phyloP scores from a whole-genome alignment of 108 stramenopile genomes.

The Seminavis robusta region DNA sequence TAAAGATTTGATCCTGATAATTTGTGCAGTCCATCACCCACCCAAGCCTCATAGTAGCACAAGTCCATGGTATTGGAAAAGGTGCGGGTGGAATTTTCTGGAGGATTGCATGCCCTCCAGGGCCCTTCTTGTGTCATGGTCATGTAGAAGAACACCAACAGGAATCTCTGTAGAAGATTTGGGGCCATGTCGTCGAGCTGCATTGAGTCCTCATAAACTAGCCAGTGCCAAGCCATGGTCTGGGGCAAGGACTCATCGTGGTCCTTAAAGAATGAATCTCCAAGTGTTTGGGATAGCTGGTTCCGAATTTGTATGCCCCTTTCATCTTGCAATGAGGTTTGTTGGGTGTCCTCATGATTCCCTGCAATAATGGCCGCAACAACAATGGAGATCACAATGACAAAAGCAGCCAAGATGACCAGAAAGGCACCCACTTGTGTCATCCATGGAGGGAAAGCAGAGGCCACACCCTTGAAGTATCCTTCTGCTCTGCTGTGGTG shows the following conservation, averaged over 20 bases:
- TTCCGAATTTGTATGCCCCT: slow-evolving; percentile 17
- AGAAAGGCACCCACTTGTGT: slow-evolving; percentile 63
- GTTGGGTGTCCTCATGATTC: not conserved
- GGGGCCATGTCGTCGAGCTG: slow-evolving; percentile 24
- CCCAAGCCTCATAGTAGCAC: slow-evolving; percentile 21
- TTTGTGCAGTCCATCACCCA: too few relatives aligned
- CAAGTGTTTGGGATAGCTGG: slow-evolving; percentile 12
- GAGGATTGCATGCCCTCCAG: slow-evolving; percentile 43
- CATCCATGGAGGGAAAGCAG: slow-evolving; percentile 52
- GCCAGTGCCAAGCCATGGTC: slow-evolving; percentile 52
- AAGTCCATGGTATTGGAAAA: not conserved
- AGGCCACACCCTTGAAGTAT: slow-evolving; percentile 47
- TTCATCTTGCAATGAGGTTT: slow-evolving; percentile 13
- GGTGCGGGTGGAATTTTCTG: too few relatives aligned
- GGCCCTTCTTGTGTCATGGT: slow-evolving; percentile 27
- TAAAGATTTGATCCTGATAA: not conserved
- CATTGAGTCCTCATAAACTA: slow-evolving; percentile 53
- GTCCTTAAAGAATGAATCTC: slow-evolving; percentile 17
- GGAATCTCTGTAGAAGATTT: slow-evolving; percentile 60
- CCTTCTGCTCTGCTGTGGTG: not conserved
- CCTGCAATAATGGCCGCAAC: slow-evolving; percentile 17
- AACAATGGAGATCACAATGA: slow-evolving; percentile 15
- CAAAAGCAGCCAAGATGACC: slow-evolving; percentile 18
- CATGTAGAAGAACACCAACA: slow-evolving; percentile 52
- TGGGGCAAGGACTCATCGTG: slow-evolving; percentile 46